Base-by-base conservation (phyloP, 495 filamentous ascomycete species). In the Poronia punctata region DNA sequence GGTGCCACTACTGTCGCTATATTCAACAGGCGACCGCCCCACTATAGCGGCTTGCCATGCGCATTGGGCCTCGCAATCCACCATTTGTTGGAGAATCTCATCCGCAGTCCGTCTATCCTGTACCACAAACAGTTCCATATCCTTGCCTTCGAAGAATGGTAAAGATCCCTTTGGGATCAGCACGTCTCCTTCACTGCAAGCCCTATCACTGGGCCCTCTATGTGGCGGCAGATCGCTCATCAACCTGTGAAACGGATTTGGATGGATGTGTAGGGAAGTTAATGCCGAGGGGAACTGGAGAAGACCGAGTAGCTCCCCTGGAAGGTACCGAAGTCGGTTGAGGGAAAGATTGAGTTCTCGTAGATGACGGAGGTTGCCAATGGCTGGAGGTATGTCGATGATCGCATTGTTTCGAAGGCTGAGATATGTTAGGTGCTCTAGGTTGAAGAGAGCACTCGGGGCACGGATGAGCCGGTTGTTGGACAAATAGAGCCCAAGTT, bases 371-470 rank as follows among this genome's bases (percentile, higher is more conserved):
- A 93, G 64, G 25, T 71, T 73, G n/a, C 67, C 65, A 27, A 93
- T 83, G 0, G 71, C 65, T 1, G 76, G 62, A 5, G 84, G 84
- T 6, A 94, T 64, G 24, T 80, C 72, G 0, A 54, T 61, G 6
- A 94, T 66, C 20, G 72, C 53, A 59, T 90, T 93, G 41, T 69
- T 75, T 4, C 87, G 80, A 35, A 94, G 62, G 54, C 74, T 86
- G 21, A 94, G 74, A 7, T 83, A 76, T 3, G 71, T 79, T 22
- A 92, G 59, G 43, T 74, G 56, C 23, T 75, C 57, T 4, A 83
- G 52, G 36, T 67, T 66, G 49, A 78, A 69, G 4, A 83, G 45
- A 27, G 61, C 66, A n/a, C 45, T 41, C 1, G 79, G 78, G 4
- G 78, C 58, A 12, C 50, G 51, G 0, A 41, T 43, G 3, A 92